These are phyloP conservation scores for Coemansia reversa DNA, from an alignment of 192 early-diverging fungal species.

Conservation along the genomic window DNA sequence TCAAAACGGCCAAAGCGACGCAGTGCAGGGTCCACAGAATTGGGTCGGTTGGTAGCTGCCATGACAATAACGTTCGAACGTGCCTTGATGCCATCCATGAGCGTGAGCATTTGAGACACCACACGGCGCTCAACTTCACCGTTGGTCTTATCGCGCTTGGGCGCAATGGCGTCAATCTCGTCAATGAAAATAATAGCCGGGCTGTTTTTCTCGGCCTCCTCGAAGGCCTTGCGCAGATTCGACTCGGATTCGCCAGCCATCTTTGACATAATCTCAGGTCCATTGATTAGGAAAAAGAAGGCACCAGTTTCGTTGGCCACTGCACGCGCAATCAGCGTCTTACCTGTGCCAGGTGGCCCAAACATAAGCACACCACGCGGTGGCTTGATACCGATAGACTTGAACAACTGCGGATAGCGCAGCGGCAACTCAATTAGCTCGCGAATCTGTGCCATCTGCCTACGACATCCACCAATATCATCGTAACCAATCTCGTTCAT, in stretches of 20 bases:
- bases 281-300: slow-evolving; percentile 99
- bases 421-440: slow-evolving; percentile 97
- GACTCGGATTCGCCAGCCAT: slow-evolving; percentile 99
- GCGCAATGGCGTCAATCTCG: slow-evolving; percentile 98
- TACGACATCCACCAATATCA: slow-evolving; percentile 97
- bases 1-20: slow-evolving; percentile 99
- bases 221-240: slow-evolving; percentile 97
- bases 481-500: slow-evolving; percentile 96
- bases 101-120: slow-evolving; percentile 95
- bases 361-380: slow-evolving; percentile 97
- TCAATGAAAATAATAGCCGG: slow-evolving; percentile 99
- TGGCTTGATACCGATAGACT: slow-evolving; percentile 98
- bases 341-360: slow-evolving; percentile 98
- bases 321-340: slow-evolving; percentile 97
- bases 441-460: slow-evolving; percentile 99
- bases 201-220: slow-evolving; percentile 97
- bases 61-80: slow-evolving; percentile 98
- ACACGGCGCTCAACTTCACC: slow-evolving; percentile 98
- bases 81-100: slow-evolving; percentile 97
- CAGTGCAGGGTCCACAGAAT: slow-evolving; percentile 96
- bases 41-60: slow-evolving; percentile 98
- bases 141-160: slow-evolving; percentile 99
- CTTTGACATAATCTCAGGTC: slow-evolving; percentile 99
- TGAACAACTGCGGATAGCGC: slow-evolving; percentile 98
- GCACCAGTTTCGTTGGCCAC: slow-evolving; percentile 99